phyloP scores from a whole-genome alignment of 805 yeast genomes.

The fission yeast (Schizosaccharomyces pombe) region ASM294v3 CU329670.1:3882501-3883000 shows the following conservation, averaged over 20 bases:
- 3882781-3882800: neutral
- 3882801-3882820: neutral
- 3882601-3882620: too few relatives aligned
- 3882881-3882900: neutral
- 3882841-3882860: neutral
- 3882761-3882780: neutral
- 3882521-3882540: too few relatives aligned
- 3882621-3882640: too few relatives aligned
- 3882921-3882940: too few relatives aligned
- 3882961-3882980: neutral
- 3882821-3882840: neutral
- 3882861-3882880: neutral
- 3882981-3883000: neutral
- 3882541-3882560: too few relatives aligned
- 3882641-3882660: neutral
- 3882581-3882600: too few relatives aligned
- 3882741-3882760: constrained; percentile 3
- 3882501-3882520: too few relatives aligned
- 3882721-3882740: constrained; percentile 3
- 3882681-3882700: constrained; percentile 1
- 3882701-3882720: neutral
- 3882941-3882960: neutral
- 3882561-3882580: too few relatives aligned
- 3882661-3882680: constrained; percentile 1
- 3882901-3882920: neutral